These are phyloP conservation scores for Pseudevernia furfuracea DNA, from an alignment of 495 filamentous ascomycete genomes.

Conservation along the genomic window DNA sequence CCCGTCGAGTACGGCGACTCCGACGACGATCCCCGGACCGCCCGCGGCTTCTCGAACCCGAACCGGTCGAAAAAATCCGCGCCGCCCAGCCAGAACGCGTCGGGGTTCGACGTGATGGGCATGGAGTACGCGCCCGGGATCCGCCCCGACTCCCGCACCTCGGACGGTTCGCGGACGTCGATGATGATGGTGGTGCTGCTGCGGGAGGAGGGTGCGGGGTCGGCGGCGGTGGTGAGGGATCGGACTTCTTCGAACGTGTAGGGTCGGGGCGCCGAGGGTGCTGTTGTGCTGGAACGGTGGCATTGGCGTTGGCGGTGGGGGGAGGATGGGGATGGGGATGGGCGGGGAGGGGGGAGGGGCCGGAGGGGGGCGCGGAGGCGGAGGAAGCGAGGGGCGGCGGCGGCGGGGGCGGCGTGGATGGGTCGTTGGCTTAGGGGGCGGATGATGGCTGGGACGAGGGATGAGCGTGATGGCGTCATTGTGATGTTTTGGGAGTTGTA, in stretches of 20 bases:
- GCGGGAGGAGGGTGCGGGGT: neutral
- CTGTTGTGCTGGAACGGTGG: neutral
- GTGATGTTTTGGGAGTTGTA: neutral
- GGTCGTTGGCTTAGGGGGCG: neutral
- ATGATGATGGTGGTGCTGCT: constrained; percentile 27
- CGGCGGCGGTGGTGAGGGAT: constrained; percentile 1
- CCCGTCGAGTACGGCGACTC: constrained; percentile 12
- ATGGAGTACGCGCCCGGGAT: constrained; percentile 78
- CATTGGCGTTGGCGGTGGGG: neutral
- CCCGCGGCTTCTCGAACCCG: constrained; percentile 55
- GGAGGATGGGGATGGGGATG: neutral
- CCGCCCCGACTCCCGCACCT: constrained; percentile 57
- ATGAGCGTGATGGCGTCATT: neutral
- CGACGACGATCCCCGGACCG: neutral
- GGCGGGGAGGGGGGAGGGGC: neutral
- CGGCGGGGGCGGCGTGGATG: neutral
- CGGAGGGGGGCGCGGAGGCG: neutral
- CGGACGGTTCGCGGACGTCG: constrained; percentile 81
- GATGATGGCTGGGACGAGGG: neutral
- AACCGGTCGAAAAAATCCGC: constrained; percentile 74
- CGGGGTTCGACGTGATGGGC: constrained; percentile 66
- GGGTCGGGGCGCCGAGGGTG: constrained; percentile 8
- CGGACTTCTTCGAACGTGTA: constrained; percentile 22
- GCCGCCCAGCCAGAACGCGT: constrained; percentile 61
- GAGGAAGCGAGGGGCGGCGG: neutral